phyloP scores from a whole-genome alignment of 2,329 filamentous ascomycete species.

The Ampelomyces quisqualis region DNA sequence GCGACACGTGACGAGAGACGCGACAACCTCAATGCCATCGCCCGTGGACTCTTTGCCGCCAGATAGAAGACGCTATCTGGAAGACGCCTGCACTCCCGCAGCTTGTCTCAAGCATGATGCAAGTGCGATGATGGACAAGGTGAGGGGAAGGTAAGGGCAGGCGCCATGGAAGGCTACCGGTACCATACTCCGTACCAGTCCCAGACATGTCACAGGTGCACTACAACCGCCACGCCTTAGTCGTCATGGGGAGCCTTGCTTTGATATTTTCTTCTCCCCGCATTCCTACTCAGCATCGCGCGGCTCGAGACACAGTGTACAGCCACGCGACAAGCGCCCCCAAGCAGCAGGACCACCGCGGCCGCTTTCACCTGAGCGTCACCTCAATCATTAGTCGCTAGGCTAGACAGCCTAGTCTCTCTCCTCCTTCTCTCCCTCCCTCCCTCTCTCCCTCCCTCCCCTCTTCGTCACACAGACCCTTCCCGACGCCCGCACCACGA shows the following conservation, averaged over 20 bases:
- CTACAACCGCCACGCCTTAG: not conserved
- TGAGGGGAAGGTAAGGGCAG: not conserved
- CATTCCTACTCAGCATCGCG: not conserved
- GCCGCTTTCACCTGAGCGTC: not conserved
- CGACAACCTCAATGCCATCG: too few relatives aligned
- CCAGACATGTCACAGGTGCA: not conserved
- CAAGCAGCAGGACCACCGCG: not conserved
- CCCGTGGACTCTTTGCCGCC: too few relatives aligned
- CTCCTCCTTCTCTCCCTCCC: not conserved
- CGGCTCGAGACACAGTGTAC: not conserved
- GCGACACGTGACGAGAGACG: too few relatives aligned
- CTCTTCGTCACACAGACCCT: too few relatives aligned
- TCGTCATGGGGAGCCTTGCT: not conserved
- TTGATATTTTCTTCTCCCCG: not conserved
- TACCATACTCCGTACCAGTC: too few relatives aligned
- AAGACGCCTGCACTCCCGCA: too few relatives aligned
- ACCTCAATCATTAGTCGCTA: not conserved
- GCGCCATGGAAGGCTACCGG: not conserved
- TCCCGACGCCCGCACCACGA: constrained; percentile 1
- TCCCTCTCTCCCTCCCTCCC: not conserved
- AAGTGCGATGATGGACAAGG: too few relatives aligned
- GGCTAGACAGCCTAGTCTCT: not conserved
- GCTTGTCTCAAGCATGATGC: too few relatives aligned
- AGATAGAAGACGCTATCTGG: too few relatives aligned
- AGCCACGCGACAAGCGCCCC: constrained; percentile 1